Evolutionary conservation across 345 rosid genomes (phyloP).

Genomic region (Lepidium sativum): DNA sequence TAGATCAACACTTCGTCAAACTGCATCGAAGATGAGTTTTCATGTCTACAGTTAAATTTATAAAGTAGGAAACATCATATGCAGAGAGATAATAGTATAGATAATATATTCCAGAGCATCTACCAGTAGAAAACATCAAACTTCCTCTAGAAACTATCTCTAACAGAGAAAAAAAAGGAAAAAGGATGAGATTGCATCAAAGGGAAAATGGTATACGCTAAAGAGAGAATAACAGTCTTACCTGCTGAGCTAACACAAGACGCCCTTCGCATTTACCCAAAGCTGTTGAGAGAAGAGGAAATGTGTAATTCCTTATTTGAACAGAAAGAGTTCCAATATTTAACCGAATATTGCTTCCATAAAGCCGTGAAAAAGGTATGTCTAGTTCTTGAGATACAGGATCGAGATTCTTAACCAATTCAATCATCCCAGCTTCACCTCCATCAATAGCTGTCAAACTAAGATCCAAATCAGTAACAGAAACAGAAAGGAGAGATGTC

Average conservation of each 20-base stretch:
- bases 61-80: background rate
- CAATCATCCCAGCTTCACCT: slow-evolving; percentile 86
- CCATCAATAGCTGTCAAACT: slow-evolving; percentile 71
- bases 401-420: slow-evolving; percentile 75
- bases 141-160: background rate
- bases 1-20: background rate
- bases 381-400: slow-evolving; percentile 56
- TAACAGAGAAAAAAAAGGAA: background rate
- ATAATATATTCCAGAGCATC: background rate
- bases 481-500: slow-evolving; percentile 66
- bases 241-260: slow-evolving; percentile 94
- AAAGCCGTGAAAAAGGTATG: slow-evolving; percentile 88
- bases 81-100: background rate
- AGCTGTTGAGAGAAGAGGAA: slow-evolving; percentile 75
- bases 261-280: slow-evolving; percentile 82
- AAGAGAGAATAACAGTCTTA: slow-evolving; percentile 16
- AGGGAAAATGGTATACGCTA: background rate
- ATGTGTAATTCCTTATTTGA: slow-evolving; percentile 75
- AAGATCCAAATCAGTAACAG: slow-evolving; percentile 81
- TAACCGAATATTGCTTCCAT: slow-evolving; percentile 70
- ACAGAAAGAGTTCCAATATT: slow-evolving; percentile 50
- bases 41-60: background rate
- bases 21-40: background rate
- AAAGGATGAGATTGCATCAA: background rate
- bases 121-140: background rate